These are phyloP conservation scores for sunflower (Helianthus annuus) DNA, from an alignment of 129 eudicot species.

Conservation along the genomic window HanXRQr2.0-SUNRISE NC_035437.2:149870950-149871449, in stretches of 20 bases:
- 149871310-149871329: neutral
- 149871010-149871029: conserved; percentile 94
- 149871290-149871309: conserved; percentile 1
- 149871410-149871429: conserved; percentile 83
- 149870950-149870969: conserved; percentile 88
- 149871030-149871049: conserved; percentile 18
- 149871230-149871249: neutral
- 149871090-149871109: neutral
- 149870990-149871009: conserved; percentile 97
- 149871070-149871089: neutral
- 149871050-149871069: neutral
- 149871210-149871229: neutral
- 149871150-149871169: conserved; percentile 92
- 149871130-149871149: conserved; percentile 53
- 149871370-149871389: conserved; percentile 92
- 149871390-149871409: conserved; percentile 94
- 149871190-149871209: conserved; percentile 74
- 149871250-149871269: neutral
- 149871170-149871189: conserved; percentile 96
- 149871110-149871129: conserved; percentile 3
- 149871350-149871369: conserved; percentile 79
- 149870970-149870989: conserved; percentile 77
- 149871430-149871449: conserved; percentile 98
- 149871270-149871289: neutral
- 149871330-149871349: neutral